Conservation (phyloP, 176 grass and related monocot species). For the Tillandsia fasciculata region DNA sequence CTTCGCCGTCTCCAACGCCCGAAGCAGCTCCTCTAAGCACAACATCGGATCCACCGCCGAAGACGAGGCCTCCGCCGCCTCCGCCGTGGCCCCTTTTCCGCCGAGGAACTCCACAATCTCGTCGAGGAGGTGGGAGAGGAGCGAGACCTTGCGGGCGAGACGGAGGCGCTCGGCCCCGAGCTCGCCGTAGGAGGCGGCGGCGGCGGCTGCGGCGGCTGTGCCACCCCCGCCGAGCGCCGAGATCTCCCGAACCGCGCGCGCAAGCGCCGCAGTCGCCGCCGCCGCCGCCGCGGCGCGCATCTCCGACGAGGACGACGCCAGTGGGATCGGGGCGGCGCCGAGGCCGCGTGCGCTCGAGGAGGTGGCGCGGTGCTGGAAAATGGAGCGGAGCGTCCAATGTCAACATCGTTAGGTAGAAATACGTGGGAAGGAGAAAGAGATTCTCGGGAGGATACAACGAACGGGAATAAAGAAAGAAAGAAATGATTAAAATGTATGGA, state of each 20-base stretch:
- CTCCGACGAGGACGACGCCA: conserved; percentile 7
- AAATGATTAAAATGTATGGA: too few species aligned
- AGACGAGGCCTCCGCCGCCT: conserved; percentile 6
- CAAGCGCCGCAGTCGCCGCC: conserved; percentile 51
- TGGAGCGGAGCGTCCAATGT: too few species aligned
- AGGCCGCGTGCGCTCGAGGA: too few species aligned
- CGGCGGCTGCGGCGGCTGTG: too few species aligned
- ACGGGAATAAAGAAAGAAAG: too few species aligned
- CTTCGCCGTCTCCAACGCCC: conserved; percentile 52
- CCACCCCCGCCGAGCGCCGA: neutral
- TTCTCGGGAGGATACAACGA: too few species aligned
- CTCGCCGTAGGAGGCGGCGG: conserved; percentile 14
- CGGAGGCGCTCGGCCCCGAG: conserved; percentile 66
- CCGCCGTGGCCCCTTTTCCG: conserved; percentile 20
- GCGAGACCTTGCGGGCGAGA: conserved; percentile 68
- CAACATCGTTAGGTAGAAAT: too few species aligned
- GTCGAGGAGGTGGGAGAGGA: conserved; percentile 68
- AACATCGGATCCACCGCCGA: neutral
- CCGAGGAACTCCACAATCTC: conserved; percentile 45
- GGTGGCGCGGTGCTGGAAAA: too few species aligned
- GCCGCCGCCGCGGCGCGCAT: conserved; percentile 39
- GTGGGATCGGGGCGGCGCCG: too few species aligned
- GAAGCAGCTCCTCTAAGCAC: conserved; percentile 45
- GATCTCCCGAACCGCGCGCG: conserved; percentile 17
- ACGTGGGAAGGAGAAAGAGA: too few species aligned